These are phyloP conservation scores for Paraleonurus japonicus DNA, from an alignment of 257 asterid genomes.

Conservation along the genomic window DNA sequence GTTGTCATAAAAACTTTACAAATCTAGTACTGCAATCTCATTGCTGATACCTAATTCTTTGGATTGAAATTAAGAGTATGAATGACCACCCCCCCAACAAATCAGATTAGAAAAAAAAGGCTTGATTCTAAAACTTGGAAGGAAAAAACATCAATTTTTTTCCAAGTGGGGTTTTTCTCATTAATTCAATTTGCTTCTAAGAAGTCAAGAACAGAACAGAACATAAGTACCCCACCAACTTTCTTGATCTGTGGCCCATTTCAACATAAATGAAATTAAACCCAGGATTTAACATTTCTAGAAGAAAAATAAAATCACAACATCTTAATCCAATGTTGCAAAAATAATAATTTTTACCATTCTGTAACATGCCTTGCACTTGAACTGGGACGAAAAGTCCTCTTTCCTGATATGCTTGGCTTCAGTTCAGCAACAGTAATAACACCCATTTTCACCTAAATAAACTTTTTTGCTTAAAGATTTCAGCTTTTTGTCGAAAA, in stretches of 20 bases:
- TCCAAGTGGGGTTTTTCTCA: slow-evolving; percentile 17
- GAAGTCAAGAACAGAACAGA: slow-evolving; percentile 23
- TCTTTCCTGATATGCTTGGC: slow-evolving; percentile 80
- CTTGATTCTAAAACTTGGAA: slow-evolving; percentile 8
- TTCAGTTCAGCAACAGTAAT: slow-evolving; percentile 74
- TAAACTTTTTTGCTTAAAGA: background rate
- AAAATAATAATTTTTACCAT: slow-evolving; percentile 45
- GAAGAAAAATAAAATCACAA: too few species aligned
- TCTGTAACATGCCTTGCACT: slow-evolving; percentile 76
- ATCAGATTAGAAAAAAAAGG: slow-evolving; percentile 13
- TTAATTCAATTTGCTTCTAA: background rate
- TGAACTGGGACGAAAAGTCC: slow-evolving; percentile 74
- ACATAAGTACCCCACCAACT: slow-evolving; percentile 13
- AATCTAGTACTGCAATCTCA: slow-evolving; percentile 21
- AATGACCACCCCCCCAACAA: background rate
- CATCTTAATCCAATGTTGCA: too few species aligned
- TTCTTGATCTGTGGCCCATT: slow-evolving; percentile 24
- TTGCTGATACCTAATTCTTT: slow-evolving; percentile 2
- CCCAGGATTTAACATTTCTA: too few species aligned
- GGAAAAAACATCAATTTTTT: background rate
- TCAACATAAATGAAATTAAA: slow-evolving; percentile 11
- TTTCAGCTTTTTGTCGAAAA: slow-evolving; percentile 23
- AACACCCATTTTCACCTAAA: slow-evolving; percentile 60
- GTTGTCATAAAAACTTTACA: slow-evolving; percentile 31
- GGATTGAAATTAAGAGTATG: background rate